Base-by-base conservation (phyloP, 208 protist species). In the Naegleria lovaniensis region DNA sequence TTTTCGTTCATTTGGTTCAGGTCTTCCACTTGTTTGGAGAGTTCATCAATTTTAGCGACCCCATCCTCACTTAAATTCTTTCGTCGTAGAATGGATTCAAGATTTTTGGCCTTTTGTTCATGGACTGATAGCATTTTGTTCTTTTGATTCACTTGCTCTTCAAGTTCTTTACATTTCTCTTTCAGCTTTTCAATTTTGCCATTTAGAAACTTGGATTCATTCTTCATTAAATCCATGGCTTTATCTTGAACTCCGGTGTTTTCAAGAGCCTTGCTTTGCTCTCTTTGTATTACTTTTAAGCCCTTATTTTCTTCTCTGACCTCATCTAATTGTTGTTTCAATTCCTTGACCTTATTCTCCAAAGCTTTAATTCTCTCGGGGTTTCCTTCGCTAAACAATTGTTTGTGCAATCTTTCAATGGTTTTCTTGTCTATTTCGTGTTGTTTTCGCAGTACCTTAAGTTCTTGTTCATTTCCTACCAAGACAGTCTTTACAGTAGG, bases 261-360 rank as follows among this genome's bases (percentile, higher is more conserved):
- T 58, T 88, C 85, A 4, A 88, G 13, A 48, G 85, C 85, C 25
- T 88, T 88, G 5, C n/a, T 39, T 58, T 88, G 85, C 13, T 88
- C 43, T 58, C 85, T 55, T 88, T 88, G 41, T 19, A 88, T 39
- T 0, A 39, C 55, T 5, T 48, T 88, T 22, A 88, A 58, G 33
- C 41, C 15, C 25, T 88, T 58, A 58, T 88, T 88, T 39, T 88
- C 85, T 36, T 88, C 29, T 58, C 29, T 39, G 0, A 88, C 29
- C 7, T 48, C 43, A n/a, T 88, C 41, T 48, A 88, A 25, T 38
- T 88, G 39, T 48, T 40, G n/a, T 16, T 25, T 58, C 5, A 40
- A 33, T 38, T 51, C 85, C 4, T n/a, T 51, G 6, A 88, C 5
- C 33, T 58, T 51, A 22, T 58, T 58, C 36, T 59, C 85, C 9